Base-by-base conservation (phyloP, 2,329 filamentous ascomycete genomes). In the Onygenales sp. region DNA sequence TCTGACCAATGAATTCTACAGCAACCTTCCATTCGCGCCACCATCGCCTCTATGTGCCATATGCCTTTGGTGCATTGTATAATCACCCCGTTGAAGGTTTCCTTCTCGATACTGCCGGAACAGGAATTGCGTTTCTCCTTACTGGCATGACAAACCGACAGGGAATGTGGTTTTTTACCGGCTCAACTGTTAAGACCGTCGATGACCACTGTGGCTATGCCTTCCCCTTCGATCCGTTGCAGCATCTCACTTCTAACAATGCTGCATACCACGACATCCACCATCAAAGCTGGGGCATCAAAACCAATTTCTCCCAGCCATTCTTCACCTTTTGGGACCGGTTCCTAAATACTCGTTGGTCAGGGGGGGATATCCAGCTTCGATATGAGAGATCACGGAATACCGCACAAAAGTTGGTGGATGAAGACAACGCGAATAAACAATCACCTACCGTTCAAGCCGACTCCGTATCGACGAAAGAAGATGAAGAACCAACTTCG, bases 231-330 rank as follows among this genome's bases (percentile, higher is more conserved):
- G 93, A 98, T 69, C 92, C 92, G 2, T 77, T 97, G 52, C 91
- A 96, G 77, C 84, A 86, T 66, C 78, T 97, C 56, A 95, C 91
- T 44, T 87, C 87, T 68, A 97, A 98, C 77, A 96, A 97, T 62
- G 92, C 93, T 31, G 86, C 85, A 37, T 98, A 97, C 71, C 93
- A 98, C 67, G 93, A 98, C 66, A 92, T 98, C 55, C 93, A 98
- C 72, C 93, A 98, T 73, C 93, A 98, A 73, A 94, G 88, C 71
- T 97, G 92, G 91, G 93, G 93, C 54, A 95, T 98, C 78, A 98
- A 97, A 65, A 76, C 72, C 49, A 74, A 75, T 57, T 76, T 73
- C 53, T 73, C 71, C 7, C 73, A 76, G 52, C 71, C 72, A n/a
- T 74, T 73, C 60, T 96, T 97, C 73, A 96, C 87, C 47, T 90